A percentile compares a stretch with the other conserved stretches of the same genome.
These are phyloP conservation scores for Annulohypoxylon nitens DNA, from an alignment of 495 filamentous ascomycete species.

Conservation along the genomic window DNA sequence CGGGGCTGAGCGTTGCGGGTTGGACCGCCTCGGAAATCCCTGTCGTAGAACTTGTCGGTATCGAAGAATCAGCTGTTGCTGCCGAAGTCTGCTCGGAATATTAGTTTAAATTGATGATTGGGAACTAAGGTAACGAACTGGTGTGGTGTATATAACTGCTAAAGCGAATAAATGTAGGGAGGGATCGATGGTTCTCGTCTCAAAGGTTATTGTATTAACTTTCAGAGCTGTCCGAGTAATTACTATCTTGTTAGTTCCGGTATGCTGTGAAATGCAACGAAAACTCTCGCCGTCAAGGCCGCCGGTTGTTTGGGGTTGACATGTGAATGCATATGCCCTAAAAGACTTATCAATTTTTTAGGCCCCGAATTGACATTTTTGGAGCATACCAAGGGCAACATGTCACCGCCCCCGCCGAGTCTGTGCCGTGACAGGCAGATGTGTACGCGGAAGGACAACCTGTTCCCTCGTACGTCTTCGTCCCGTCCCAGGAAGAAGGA, in stretches of 20 bases:
- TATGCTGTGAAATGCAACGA: conserved; percentile 36
- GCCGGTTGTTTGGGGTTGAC: not conserved
- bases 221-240: conserved; percentile 35
- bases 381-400: conserved; percentile 48
- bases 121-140: conserved; percentile 31
- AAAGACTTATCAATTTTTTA: conserved; percentile 6
- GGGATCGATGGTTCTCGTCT: conserved; percentile 21
- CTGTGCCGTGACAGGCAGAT: conserved; percentile 37
- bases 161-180: conserved; percentile 47
- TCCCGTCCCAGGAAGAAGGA: conserved; percentile 42
- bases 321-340: conserved; percentile 35
- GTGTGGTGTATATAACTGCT: conserved; percentile 44
- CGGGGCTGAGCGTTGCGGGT: conserved; percentile 16
- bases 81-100: conserved; percentile 6
- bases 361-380: not conserved
- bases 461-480: conserved; percentile 38
- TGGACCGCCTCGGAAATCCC: not conserved
- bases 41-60: not conserved
- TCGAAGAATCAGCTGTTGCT: conserved; percentile 11
- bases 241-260: not conserved
- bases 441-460: conserved; percentile 48
- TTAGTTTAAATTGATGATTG: not conserved
- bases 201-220: conserved; percentile 27
- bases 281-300: conserved; percentile 16
- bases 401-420: conserved; percentile 30